Evolutionary conservation across 768 basidiomycete genomes (phyloP), one percentile per base, ranked within the genome.

Genomic region (Exidia glandulosa): DNA sequence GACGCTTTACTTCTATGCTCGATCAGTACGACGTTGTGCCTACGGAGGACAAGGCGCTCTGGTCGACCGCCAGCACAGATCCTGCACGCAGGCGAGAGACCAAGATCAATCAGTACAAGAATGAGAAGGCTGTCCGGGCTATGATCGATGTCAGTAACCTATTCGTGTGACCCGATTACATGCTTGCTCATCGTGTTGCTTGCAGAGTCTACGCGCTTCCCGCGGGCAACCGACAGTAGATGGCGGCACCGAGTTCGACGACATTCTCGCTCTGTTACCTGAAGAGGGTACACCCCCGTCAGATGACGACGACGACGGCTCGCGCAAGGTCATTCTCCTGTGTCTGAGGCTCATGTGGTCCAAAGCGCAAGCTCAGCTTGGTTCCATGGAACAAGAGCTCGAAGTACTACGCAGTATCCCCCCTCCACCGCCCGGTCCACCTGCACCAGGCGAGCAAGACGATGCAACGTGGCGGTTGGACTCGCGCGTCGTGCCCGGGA

Each of bases 61-160:
- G 85, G 64, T 74, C 72, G 48, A 77, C 77, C 54, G 78, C 76
- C 57, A 63, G 78, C 10, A 75, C 76, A 10, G 88, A 97, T 70
- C 80, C 86, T 23, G 80, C 82, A 1, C 82, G 79, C 67, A 79
- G 87, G 59, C 75, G 96, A 64, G 93, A 95, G 64, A 70, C 86
- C 33, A 99, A 96, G 76, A 96, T 99, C 63, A 85, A 82, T 62
- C 94, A 94, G 68, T 97, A 84, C 71, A 85, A 86, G 71, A 81
- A 82, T 60, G 93, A 95, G 72, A 94, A 90, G 71, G 87, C 88
- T 34, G 72, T 97, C 31, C 81, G 83, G 58, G 72, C 73, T 23
- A 79, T 79, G 60, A 81, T 97, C 30, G 81, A 91, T 73, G 91
- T 89, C 58, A 55, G 73, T 68, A 23, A 31, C 16, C 13, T 12